Percentiles rank a stretch among this genome's conserved stretches.
These are phyloP conservation scores for Alternaria sp. DNA, from an alignment of 2,329 filamentous ascomycete species.

Conservation along the genomic window DNA sequence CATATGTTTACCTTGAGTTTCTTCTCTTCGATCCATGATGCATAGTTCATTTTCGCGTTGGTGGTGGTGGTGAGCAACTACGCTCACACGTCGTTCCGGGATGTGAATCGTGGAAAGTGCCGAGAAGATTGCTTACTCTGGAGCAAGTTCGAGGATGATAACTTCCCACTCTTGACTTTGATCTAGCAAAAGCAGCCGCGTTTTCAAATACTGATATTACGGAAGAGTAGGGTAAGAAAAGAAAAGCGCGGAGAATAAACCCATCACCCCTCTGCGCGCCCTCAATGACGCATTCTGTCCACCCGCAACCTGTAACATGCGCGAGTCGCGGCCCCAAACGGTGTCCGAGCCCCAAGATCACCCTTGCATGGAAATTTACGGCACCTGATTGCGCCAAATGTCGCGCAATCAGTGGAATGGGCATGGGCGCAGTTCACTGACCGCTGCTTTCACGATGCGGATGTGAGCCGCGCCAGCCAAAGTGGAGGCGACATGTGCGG, in stretches of 20 bases:
- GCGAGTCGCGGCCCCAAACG: conserved; percentile 19
- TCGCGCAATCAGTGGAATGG: conserved; percentile 20
- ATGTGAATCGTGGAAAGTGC: conserved; percentile 1
- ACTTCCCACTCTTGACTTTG: background rate
- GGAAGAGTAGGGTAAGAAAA: conserved; percentile 2
- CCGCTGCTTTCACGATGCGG: conserved; percentile 25
- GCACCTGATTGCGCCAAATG: conserved; percentile 29
- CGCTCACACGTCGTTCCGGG: conserved; percentile 4
- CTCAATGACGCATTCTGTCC: conserved; percentile 31
- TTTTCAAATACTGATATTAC: background rate
- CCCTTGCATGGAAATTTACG: conserved; percentile 16
- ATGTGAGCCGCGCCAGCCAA: conserved; percentile 12
- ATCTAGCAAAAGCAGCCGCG: background rate
- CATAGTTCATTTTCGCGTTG: conserved; percentile 52
- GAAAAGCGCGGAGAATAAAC: conserved; percentile 11
- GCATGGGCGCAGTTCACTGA: conserved; percentile 22
- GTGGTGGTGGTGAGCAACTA: conserved; percentile 6
- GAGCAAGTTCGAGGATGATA: background rate
- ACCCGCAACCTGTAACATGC: conserved; percentile 7
- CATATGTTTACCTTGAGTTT: conserved; percentile 50
- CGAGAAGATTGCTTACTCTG: background rate
- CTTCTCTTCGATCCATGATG: conserved; percentile 57
- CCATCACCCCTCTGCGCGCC: conserved; percentile 9
- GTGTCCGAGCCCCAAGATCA: conserved; percentile 20
- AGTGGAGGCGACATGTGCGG: conserved; percentile 3